phyloP scores from a whole-genome alignment of 1,284 basidiomycete genomes.

The Ganoderma lingzhi region DNA sequence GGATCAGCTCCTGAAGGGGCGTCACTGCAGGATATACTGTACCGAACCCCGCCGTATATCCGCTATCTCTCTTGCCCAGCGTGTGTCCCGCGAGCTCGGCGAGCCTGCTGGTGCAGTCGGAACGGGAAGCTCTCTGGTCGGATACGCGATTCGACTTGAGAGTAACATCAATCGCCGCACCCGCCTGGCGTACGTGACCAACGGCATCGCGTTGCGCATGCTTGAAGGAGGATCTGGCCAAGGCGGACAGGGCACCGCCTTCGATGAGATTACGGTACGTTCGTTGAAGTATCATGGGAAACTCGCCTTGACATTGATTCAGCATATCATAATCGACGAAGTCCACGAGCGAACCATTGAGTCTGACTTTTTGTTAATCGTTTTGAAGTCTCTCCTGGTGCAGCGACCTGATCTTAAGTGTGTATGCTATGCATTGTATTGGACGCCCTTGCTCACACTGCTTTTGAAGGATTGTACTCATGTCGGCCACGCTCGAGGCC shows the following conservation, averaged over 20 bases:
- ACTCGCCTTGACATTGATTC: slow-evolving; percentile 15
- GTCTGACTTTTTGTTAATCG: slow-evolving; percentile 96
- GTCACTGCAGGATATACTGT: slow-evolving; percentile 92
- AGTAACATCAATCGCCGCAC: slow-evolving; percentile 88
- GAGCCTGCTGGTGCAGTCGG: slow-evolving; percentile 88
- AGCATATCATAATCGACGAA: slow-evolving; percentile 92
- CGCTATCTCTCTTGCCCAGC: slow-evolving; percentile 95
- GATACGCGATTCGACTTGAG: slow-evolving; percentile 96
- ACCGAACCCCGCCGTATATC: slow-evolving; percentile 98
- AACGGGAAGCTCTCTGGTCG: slow-evolving; percentile 83
- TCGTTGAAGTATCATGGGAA: slow-evolving; percentile 11
- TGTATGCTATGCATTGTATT: slow-evolving; percentile 26
- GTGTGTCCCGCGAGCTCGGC: slow-evolving; percentile 94
- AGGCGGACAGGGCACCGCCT: slow-evolving; percentile 76
- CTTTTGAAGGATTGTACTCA: slow-evolving; percentile 83
- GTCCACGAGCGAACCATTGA: slow-evolving; percentile 98
- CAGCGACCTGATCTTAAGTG: slow-evolving; percentile 88
- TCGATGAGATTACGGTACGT: slow-evolving; percentile 91
- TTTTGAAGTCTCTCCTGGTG: slow-evolving; percentile 88
- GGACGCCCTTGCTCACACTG: slow-evolving; percentile 1
- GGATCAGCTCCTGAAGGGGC: slow-evolving; percentile 84
- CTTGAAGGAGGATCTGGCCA: slow-evolving; percentile 81
- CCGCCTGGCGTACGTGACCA: slow-evolving; percentile 87
- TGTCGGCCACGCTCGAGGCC: slow-evolving; percentile 98
- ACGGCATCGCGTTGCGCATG: slow-evolving; percentile 98